Evolutionary conservation across 2,329 filamentous ascomycete species (phyloP).

Genomic region (Ceratocystis diversiconidia): DNA sequence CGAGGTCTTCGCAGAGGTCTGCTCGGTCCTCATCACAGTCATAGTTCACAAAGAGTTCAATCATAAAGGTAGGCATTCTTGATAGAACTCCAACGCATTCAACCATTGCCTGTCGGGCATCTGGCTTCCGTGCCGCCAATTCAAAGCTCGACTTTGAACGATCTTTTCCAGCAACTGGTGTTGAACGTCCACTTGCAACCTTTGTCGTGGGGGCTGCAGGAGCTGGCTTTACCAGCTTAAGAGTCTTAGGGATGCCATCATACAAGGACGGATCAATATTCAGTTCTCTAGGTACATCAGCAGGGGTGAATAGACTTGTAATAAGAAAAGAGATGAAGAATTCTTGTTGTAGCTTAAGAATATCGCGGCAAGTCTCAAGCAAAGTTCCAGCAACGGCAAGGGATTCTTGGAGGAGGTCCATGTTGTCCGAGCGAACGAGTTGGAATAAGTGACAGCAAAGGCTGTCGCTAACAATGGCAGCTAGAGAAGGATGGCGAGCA

Average conservation of each 20-base stretch:
- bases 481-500: constrained; percentile 76
- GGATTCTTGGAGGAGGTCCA: constrained; percentile 85
- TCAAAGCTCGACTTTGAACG: constrained; percentile 85
- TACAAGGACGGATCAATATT: constrained; percentile 87
- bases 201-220: constrained; percentile 25
- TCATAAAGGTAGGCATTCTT: constrained; percentile 86
- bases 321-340: constrained; percentile 89
- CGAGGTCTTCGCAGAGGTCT: constrained; percentile 89
- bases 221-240: constrained; percentile 67
- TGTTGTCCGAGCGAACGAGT: constrained; percentile 88
- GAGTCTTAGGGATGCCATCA: constrained; percentile 80
- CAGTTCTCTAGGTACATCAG: constrained; percentile 81
- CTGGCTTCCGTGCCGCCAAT: constrained; percentile 79
- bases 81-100: constrained; percentile 87
- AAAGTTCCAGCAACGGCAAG: constrained; percentile 83
- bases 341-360: constrained; percentile 92
- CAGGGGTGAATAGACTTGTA: constrained; percentile 81
- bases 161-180: constrained; percentile 83
- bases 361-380: constrained; percentile 74
- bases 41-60: constrained; percentile 93
- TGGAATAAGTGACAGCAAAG: constrained; percentile 92
- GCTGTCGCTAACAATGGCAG: constrained; percentile 77
- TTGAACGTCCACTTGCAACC: constrained; percentile 61
- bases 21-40: constrained; percentile 86
- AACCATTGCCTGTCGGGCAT: constrained; percentile 95